Evolutionary conservation across 306 rosid genomes (phyloP).

Genomic region (Cicer yamashitae): DNA sequence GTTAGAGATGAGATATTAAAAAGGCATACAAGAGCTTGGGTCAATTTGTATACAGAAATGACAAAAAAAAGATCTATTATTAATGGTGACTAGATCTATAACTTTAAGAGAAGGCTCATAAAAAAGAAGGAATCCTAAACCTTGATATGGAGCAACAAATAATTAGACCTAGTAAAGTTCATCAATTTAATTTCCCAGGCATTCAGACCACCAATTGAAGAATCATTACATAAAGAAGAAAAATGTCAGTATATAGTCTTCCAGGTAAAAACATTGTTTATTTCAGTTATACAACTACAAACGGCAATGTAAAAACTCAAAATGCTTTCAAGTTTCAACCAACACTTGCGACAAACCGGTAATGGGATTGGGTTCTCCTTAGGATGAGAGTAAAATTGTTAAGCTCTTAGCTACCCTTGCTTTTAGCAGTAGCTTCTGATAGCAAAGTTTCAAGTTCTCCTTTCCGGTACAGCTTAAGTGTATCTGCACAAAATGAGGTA

Average conservation of each 20-base stretch:
- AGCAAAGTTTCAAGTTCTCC: slow-evolving; percentile 89
- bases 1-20: neutral
- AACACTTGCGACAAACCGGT: slow-evolving; percentile 17
- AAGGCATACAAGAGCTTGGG: neutral
- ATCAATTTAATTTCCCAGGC: neutral
- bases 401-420: slow-evolving; percentile 46
- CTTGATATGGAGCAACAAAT: neutral
- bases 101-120: neutral
- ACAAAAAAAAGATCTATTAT: neutral
- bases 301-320: slow-evolving; percentile 22
- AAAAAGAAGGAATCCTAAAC: neutral
- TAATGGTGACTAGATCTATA: neutral
- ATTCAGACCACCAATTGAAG: neutral
- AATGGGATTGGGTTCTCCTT: slow-evolving; percentile 27
- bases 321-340: slow-evolving; percentile 32
- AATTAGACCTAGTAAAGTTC: neutral
- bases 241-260: neutral
- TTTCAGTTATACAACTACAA: slow-evolving; percentile 29
- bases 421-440: slow-evolving; percentile 71
- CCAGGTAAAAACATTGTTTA: slow-evolving; percentile 28
- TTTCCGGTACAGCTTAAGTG: slow-evolving; percentile 80
- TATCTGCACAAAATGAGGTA: slow-evolving; percentile 64
- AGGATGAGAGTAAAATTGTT: neutral
- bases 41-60: neutral
- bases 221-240: slow-evolving; percentile 30